Evolutionary conservation across 495 filamentous ascomycete genomes (phyloP).

Genomic region (Neurospora tetrasperma): DNA sequence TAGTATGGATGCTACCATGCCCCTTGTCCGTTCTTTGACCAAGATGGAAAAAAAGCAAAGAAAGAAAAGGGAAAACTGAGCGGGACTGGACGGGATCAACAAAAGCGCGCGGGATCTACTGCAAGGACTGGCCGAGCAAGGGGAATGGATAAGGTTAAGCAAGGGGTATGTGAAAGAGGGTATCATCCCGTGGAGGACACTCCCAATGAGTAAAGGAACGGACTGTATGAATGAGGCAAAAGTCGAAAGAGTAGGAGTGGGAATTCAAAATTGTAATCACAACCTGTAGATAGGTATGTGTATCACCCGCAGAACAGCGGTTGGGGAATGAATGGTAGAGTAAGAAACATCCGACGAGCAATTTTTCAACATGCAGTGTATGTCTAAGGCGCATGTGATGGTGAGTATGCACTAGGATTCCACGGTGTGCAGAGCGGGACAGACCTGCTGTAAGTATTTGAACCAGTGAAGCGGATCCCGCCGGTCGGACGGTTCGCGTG

Average conservation of each 20-base stretch:
- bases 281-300: neutral
- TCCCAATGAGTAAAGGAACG: neutral
- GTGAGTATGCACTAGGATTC: neutral
- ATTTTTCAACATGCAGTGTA: neutral
- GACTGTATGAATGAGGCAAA: neutral
- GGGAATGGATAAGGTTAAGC: neutral
- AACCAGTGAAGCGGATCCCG: neutral
- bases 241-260: neutral
- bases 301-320: neutral
- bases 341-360: neutral
- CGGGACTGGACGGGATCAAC: neutral
- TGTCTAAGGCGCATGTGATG: neutral
- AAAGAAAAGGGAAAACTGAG: neutral
- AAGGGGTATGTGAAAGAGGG: neutral
- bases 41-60: neutral
- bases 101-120: neutral
- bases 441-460: neutral
- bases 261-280: neutral
- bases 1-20: neutral
- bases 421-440: neutral
- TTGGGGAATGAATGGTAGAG: neutral
- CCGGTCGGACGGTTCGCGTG: neutral
- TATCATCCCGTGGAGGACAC: neutral
- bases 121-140: neutral
- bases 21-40: neutral